Base-by-base conservation (phyloP, 2,329 filamentous ascomycete genomes). In the Botrytis tulipae region DNA sequence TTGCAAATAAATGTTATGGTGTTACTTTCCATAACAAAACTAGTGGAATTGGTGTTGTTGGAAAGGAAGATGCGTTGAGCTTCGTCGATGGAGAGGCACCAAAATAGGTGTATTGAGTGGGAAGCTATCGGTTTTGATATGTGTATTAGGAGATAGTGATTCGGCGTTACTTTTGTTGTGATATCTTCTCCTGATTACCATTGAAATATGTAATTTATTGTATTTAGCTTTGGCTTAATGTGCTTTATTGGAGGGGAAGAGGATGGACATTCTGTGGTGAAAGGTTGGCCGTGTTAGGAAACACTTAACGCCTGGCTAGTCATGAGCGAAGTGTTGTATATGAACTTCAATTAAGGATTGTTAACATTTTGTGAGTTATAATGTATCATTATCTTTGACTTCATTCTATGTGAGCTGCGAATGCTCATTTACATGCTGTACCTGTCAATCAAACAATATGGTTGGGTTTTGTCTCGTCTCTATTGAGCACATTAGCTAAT, bases 1-100 rank as follows among this genome's bases (percentile, higher is more conserved):
- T 98, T 32, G 96, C 96, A 4, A 95, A 98, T 85, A 97, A 97
- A 85, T 98, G 95, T 84, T 99, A 99, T 82, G 96, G 96, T 75
- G 96, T 99, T 70, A 94, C 93, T 70, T 98, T 95, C 83, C 89
- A 90, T 77, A 95, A 95, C 83, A 98, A 98, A 87, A 97, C 95
- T 77, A 97, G 93, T 84, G 93, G 90, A 57, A 97, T 99, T 80
- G 93, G 96, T 83, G 95, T 95, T 70, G 95, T 98, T 68, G 91
- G 89, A 76, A 90, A 91, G 72, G 93, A 97, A 76, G 93, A 96
- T 79, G 96, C 96, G 42, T 85, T 99, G 78, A 91, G 93, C 80
- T 99, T 99, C 82, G 95, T 99, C 20, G 95, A 98, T 82, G 95
- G 94, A 32, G 94, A 97, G 75, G 80, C 78, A 29, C 80, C 79